Evolutionary conservation across 2,329 filamentous ascomycete genomes (phyloP), one percentile per base, ranked within the genome.

Genomic region (Colletotrichum neosansevieriae): DNA sequence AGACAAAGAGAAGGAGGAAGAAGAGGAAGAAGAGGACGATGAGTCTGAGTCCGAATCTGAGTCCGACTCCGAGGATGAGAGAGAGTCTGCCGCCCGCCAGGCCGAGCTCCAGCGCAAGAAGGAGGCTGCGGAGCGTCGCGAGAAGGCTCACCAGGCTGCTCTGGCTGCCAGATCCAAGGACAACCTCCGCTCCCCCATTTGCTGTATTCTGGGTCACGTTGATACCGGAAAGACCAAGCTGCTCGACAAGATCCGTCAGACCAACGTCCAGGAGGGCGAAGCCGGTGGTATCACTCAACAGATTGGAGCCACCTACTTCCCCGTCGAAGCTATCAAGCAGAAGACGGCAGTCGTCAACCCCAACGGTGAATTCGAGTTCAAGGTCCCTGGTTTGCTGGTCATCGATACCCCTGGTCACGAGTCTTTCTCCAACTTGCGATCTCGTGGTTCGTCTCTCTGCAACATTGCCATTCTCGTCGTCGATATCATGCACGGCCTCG

Each of bases 161-260:
- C 81, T 98, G 77, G 94, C 94, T 50, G 94, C 95, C 56, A 89
- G 94, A 70, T 98, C 95, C 21, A 94, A 93, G 81, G 94, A 99
- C 79, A 91, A 99, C 81, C 88, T 99, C 64, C 94, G 96, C 67
- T 98, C 96, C 45, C 96, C 96, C 60, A 99, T 99, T 82, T 98
- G 96, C 87, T 98, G 95, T 91, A 99, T 99, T 88, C 89, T 99
- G 72, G 96, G 96, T 76, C 96, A 99, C 89, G 96, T 99, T 88
- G 96, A 99, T 90, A 99, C 97, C 51, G 96, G 96, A 80, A 99
- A 99, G 85, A 99, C 96, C n/a, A 99, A 98, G 84, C 86, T 99
- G 71, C 88, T 99, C 67, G 96, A 99, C 86, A 99, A 99, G 85
- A 93, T 99, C 77, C 92, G 96, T 76, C 94, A 98, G 81, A 98